Evolutionary conservation across 2,329 filamentous ascomycete species (phyloP).

Genomic region (Colletotrichum plurivorum): DNA sequence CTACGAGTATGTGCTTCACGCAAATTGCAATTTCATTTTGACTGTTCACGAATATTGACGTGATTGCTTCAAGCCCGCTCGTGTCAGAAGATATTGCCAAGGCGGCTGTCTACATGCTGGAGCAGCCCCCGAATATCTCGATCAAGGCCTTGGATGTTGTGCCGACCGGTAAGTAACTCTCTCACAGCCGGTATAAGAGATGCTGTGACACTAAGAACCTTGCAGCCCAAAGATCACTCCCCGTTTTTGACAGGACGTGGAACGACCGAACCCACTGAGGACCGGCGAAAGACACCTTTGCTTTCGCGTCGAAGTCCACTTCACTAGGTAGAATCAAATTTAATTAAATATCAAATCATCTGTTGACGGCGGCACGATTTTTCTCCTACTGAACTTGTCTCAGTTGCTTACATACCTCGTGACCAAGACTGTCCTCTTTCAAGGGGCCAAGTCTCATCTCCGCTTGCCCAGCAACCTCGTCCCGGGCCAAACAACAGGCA

Average conservation of each 20-base stretch:
- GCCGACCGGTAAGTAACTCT: conserved; percentile 47
- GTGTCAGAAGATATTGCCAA: conserved; percentile 59
- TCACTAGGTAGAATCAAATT: neutral
- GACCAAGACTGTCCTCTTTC: neutral
- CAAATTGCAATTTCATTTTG: neutral
- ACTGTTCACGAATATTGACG: no score
- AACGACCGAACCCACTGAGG: conserved; percentile 35
- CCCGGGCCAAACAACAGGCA: neutral
- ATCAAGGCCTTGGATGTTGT: conserved; percentile 64
- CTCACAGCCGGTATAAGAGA: neutral
- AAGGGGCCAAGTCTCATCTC: neutral
- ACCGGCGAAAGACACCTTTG: neutral
- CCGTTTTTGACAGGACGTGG: conserved; percentile 50
- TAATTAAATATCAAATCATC: no score
- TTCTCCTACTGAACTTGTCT: no score
- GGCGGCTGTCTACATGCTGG: conserved; percentile 58
- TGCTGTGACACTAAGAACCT: neutral
- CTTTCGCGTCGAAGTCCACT: no score
- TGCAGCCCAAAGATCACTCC: conserved; percentile 48
- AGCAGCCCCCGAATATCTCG: conserved; percentile 50
- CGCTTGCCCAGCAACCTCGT: neutral
- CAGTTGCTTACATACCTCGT: no score
- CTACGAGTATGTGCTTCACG: conserved; percentile 48
- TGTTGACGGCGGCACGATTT: no score
- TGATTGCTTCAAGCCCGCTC: conserved; percentile 47